phyloP scores from a whole-genome alignment of 164 flowering plant species.

The Magnolia kwangsiensis region DNA sequence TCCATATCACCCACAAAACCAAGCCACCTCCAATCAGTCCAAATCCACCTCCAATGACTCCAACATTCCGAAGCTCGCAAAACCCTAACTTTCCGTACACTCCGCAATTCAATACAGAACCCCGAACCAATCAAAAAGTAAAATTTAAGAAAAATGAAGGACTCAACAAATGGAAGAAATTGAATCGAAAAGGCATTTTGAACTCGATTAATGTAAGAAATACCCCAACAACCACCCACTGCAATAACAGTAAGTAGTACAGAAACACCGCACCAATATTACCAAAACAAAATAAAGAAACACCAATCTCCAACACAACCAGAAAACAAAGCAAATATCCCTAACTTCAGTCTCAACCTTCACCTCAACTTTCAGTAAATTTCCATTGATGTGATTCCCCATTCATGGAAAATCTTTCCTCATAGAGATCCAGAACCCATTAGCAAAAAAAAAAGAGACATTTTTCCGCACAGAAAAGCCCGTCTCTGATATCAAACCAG shows the following conservation, averaged over 20 bases:
- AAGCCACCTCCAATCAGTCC: conserved; percentile 25
- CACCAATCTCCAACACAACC: background rate
- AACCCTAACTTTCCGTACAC: conserved; percentile 2
- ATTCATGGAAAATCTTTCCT: no score
- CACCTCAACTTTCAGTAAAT: background rate
- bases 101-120: background rate
- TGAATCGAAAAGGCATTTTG: background rate
- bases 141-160: background rate
- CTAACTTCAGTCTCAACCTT: background rate
- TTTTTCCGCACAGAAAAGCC: background rate
- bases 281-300: background rate
- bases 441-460: background rate
- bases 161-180: background rate
- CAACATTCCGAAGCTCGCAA: background rate
- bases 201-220: background rate
- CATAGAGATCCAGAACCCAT: background rate
- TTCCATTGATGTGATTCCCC: no score
- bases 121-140: background rate
- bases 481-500: background rate
- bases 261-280: background rate
- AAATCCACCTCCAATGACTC: conserved; percentile 13
- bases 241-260: background rate
- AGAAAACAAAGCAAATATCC: background rate
- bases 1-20: conserved; percentile 26
- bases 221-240: background rate